Evolutionary conservation across 192 early-diverging fungal species (phyloP), one percentile per base, ranked within the genome.

Genomic region (Allomyces macrogynus): DNA sequence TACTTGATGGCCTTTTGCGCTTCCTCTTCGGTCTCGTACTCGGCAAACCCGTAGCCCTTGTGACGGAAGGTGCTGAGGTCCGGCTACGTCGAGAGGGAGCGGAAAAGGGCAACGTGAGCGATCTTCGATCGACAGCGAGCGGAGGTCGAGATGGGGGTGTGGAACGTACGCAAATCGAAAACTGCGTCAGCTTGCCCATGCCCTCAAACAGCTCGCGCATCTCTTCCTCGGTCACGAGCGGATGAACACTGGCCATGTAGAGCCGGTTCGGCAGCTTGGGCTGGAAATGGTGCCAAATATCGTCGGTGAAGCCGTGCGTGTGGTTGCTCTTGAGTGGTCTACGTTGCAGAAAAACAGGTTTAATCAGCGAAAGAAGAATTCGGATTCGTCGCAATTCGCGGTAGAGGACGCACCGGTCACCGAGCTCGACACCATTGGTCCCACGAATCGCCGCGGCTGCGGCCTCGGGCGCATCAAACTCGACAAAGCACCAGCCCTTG

Each of bases 401-500:
- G 32, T 40, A 20, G 20, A 57, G 20, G 20, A 14, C 16, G 49
- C 20, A 57, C 49, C 49, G 49, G 49, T n/a, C 49, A 10, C 20
- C 49, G 16, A 57, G 12, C 12, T 57, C 49, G 12, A n/a, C 49
- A n/a, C 16, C 49, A 57, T 57, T 57, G 16, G 20, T 14, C 16
- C 20, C 16, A 57, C 20, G 16, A 57, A 57, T 57, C 16, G 49
- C 49, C 1, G 3, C 49, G 16, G 20, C 20, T 3, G 49, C 49
- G 49, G 49, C 49, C 20, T 57, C 49, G 20, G 49, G 49, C 4
- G 16, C 12, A n/a, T 57, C 49, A n/a, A 20, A 57, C 20, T 57
- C 49, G 49, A 57, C 49, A 57, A 57, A 57, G 16, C 49, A 57
- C 49, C 49, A 57, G 49, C 49, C 49, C 49, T 57, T 57, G 49